Evolutionary conservation across 805 yeast genomes (phyloP), one percentile per base, ranked within the genome.

Genomic region (Wickerhamomyces rabaulensis): DNA sequence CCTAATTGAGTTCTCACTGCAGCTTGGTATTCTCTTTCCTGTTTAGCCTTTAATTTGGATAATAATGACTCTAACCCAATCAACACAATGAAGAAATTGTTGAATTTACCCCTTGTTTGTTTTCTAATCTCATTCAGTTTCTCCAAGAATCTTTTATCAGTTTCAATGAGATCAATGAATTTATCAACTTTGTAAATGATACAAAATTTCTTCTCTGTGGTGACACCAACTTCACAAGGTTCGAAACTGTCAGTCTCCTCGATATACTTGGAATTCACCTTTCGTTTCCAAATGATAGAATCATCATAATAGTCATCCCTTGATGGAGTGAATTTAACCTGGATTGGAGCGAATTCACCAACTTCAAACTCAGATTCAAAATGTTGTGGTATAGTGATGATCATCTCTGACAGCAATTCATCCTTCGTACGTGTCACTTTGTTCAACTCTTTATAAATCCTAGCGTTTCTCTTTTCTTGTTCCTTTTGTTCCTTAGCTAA

Each of bases 381-480:
- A n/a, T 62, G 53, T 53, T 56, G 21, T 1, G 83, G 71, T 17
- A 78, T 55, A 15, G 67, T 67, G 0, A 82, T 49, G 5, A 69
- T 64, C 73, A 84, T 78, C 47, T 78, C 80, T 2, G 65, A 51
- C 25, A 79, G 57, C 4, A 81, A 62, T 31, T 78, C 82, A 8
- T 71, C 79, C 54, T 75, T 79, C 20, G 72, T 63, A 43, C 80
- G 61, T 3, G 55, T 61, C 1, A 57, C 53, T 46, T 66, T 71
- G 51, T 77, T 78, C 1, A 63, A 66, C 16, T 60, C 62, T 45
- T 60, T 65, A 38, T 61, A 62, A 9, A 46, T 23, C 35, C 51
- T 54, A 31, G 51, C 49, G 4, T 41, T 19, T 10, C 19, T 36
- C 20, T 54, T 46, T 6, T 49, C 52, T n/a, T 31, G 22, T 36